These are phyloP conservation scores for Daldinia caldariorum DNA, from an alignment of 495 filamentous ascomycete genomes.

Conservation along the genomic window DNA sequence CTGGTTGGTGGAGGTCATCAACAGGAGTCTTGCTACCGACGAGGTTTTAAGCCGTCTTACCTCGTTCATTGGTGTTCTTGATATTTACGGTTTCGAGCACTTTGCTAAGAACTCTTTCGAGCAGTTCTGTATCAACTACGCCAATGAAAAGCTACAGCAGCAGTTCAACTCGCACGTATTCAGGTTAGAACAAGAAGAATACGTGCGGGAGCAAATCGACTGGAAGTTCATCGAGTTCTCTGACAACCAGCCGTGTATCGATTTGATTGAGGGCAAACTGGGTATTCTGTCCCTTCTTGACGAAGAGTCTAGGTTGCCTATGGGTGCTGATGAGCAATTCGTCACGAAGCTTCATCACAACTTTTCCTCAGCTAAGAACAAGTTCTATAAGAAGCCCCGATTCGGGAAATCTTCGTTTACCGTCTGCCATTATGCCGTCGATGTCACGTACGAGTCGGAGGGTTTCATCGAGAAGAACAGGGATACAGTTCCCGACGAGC, in stretches of 20 bases:
- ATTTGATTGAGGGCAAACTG: constrained; percentile 96
- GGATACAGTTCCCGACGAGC: constrained; percentile 98
- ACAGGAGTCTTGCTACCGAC: constrained; percentile 86
- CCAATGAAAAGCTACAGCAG: constrained; percentile 98
- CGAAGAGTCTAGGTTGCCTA: constrained; percentile 94
- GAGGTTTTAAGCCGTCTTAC: constrained; percentile 81
- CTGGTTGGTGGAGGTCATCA: constrained; percentile 97
- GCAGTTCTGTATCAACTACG: constrained; percentile 99
- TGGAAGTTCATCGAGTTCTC: constrained; percentile 99
- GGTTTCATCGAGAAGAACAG: constrained; percentile 99
- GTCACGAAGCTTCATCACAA: constrained; percentile 97
- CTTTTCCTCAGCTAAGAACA: constrained; percentile 89
- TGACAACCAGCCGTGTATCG: constrained; percentile 99
- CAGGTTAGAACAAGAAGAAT: constrained; percentile 99
- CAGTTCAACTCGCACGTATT: constrained; percentile 99
- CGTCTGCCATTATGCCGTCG: constrained; percentile 97
- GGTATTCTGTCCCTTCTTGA: constrained; percentile 93
- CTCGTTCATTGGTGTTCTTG: constrained; percentile 98
- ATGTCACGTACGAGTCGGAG: constrained; percentile 99
- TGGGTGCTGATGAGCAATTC: constrained; percentile 97
- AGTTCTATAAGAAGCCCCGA: constrained; percentile 97
- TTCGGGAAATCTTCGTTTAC: constrained; percentile 99
- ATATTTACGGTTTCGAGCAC: constrained; percentile 99
- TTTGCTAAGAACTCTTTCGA: constrained; percentile 99
- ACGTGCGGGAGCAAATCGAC: constrained; percentile 94